phyloP scores from a whole-genome alignment of 2,329 filamentous ascomycete genomes.

The Clarireedia hainanense region DNA sequence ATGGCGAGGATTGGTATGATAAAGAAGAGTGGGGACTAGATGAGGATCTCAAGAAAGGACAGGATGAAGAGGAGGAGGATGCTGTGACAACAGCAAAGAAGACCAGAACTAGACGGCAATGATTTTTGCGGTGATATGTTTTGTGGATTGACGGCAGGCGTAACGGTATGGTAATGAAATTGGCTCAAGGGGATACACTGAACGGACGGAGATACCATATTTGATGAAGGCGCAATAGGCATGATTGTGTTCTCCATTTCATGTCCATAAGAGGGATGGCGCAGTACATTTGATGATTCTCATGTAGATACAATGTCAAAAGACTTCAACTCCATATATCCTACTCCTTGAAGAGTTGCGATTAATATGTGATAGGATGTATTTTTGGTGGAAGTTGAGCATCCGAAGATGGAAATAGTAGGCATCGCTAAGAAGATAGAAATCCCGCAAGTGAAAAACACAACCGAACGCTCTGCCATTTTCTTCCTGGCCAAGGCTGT shows the following conservation, averaged over 20 bases:
- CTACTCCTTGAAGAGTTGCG: background rate
- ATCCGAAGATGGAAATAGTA: too few species aligned
- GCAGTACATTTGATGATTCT: background rate
- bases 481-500: background rate
- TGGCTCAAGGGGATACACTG: background rate
- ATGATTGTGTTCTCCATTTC: conserved; percentile 5
- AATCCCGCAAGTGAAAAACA: too few species aligned
- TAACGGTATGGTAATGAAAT: conserved; percentile 6
- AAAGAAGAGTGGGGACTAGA: conserved; percentile 69
- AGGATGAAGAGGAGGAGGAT: conserved; percentile 77
- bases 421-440: too few species aligned
- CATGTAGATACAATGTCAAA: background rate
- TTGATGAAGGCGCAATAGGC: conserved; percentile 5
- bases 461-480: background rate
- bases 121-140: conserved; percentile 2
- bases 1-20: conserved; percentile 87
- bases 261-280: background rate
- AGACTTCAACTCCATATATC: background rate
- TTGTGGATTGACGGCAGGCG: background rate
- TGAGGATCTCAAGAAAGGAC: conserved; percentile 71
- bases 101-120: conserved; percentile 36
- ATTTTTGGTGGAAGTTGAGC: too few species aligned
- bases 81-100: conserved; percentile 41
- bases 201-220: conserved; percentile 5
- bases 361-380: too few species aligned